Evolutionary conservation across 345 rosid species (phyloP), one percentile per base, ranked within the genome.

Genomic region (Hevea brasiliensis): DNA sequence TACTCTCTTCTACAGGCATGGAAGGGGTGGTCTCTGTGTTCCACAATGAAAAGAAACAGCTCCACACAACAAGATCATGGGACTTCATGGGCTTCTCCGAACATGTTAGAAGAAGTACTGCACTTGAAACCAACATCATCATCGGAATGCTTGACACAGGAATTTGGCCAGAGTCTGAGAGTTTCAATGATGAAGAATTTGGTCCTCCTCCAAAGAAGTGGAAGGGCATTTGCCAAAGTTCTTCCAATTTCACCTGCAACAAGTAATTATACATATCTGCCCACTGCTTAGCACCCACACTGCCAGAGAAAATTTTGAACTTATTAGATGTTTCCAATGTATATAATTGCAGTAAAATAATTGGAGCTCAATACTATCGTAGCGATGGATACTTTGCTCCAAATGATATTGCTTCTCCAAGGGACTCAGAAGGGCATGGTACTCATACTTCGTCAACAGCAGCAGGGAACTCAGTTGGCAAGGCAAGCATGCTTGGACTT

Each of bases 361-460:
- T 70, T 56, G 79, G 74, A 74, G 73, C 78, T 12, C 56, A 40
- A 18, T 58, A 47, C 27, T 74, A 74, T 17, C 41, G 6, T 13
- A 61, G 23, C 3, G 24, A 61, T 7, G 23, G 65, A 35, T 10
- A 35, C 1, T 0, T 61, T 4, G 17, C 5, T 9, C 61, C 64
- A 7, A 15, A 15, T 8, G 70, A 26, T 6, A 24, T 11, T 7
- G 32, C 4, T 6, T 67, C 76, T 6, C 40, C 78, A 23, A 66
- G 72, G 12, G 78, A 74, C 18, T 6, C n/a, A 7, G 65, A 48
- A 21, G 78, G 78, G 2, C 78, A 74, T 40, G 78, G 78, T 23
- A 61, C 54, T 18, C 78, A 75, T 24, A 68, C 78, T 24, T 73
- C 73, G 32, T 75, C 78, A 11, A 75, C 68, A n/a, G 78, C 78